Conservation (phyloP, 2,329 filamentous ascomycete genomes). For the Paraconiothyrium sp. region DNA sequence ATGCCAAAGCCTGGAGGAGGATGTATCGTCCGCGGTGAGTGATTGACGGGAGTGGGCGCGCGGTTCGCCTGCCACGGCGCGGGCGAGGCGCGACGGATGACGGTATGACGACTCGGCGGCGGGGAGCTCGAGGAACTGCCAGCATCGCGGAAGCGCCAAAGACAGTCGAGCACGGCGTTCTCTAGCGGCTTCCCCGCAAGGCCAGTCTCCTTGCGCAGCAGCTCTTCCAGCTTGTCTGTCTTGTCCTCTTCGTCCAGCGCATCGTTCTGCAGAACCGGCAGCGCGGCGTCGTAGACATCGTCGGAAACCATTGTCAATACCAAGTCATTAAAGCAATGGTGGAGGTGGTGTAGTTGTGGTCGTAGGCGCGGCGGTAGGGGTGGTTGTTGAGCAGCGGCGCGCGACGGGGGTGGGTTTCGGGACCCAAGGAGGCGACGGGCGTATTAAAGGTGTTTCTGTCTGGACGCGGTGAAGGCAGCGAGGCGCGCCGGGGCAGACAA, state of each 20-base stretch:
- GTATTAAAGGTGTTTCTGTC: constrained; percentile 30
- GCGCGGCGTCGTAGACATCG: constrained; percentile 89
- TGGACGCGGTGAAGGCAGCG: constrained; percentile 25
- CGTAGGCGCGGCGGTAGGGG: neutral
- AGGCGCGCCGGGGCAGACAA: constrained; percentile 30
- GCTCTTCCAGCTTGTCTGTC: constrained; percentile 87
- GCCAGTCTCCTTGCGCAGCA: constrained; percentile 80
- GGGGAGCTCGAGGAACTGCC: constrained; percentile 74
- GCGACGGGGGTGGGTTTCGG: constrained; percentile 5
- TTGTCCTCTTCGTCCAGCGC: constrained; percentile 92
- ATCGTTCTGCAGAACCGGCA: constrained; percentile 85
- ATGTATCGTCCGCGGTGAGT: constrained; percentile 82
- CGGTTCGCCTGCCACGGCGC: constrained; percentile 87
- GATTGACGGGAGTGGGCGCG: constrained; percentile 79
- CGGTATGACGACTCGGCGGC: constrained; percentile 85
- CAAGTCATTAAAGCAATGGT: constrained; percentile 8
- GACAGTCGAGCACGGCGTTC: constrained; percentile 86
- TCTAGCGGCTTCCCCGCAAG: constrained; percentile 82
- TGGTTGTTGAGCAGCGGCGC: constrained; percentile 9
- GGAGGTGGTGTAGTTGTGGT: neutral
- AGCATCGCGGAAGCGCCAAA: constrained; percentile 83
- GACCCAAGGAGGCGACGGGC: constrained; percentile 25
- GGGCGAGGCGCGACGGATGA: constrained; percentile 89
- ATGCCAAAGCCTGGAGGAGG: constrained; percentile 80
- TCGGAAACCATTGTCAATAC: constrained; percentile 81